Base-by-base conservation (phyloP, 116 monocot genomes). In the Posidonia oceanica region DNA sequence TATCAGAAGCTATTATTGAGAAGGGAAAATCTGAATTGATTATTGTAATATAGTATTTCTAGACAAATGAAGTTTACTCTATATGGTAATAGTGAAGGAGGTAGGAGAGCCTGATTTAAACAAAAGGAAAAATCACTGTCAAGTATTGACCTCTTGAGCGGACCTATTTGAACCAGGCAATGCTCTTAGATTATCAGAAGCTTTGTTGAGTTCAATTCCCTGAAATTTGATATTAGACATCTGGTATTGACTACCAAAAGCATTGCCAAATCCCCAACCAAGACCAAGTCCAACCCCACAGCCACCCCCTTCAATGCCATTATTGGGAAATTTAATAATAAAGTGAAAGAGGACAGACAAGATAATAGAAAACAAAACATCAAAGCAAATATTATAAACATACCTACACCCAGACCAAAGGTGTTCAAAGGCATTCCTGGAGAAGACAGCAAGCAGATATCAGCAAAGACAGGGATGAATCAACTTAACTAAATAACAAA, bases 211-310 rank as follows among this genome's bases (percentile, higher is more conserved):
- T 63, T 88, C 84, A 48, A 86, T 81, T 14, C 91, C 95, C 52
- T 86, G 74, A 72, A 91, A 91, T 22, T 40, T 74, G 59, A 86
- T 78, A 58, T 79, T 86, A n/a, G 91, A 77, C n/a, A 77, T 76
- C 60, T 84, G 75, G 66, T 95, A 95, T 42, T 91, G 86, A 57
- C 88, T 79, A 29, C 95, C 94, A 75, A 81, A 88, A 68, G 80
- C 91, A 71, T 64, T 95, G 52, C 91, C 95, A 61, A 91, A 88
- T 58, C 95, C 91, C 91, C 83, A 95, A 14, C 85, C 95, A 58
- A 86, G 88, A 60, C 86, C 91, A 59, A 91, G 72, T 14, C 95
- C 95, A 23, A 95, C 82, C 57, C 95, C 95, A 61, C 91, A 95
- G 6, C 95, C 91, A 70, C 95, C 95, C 37, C 95, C 95, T 95